Conservation (phyloP, 176 grass and related monocot species). For the Eremochloa ophiuroides region DNA sequence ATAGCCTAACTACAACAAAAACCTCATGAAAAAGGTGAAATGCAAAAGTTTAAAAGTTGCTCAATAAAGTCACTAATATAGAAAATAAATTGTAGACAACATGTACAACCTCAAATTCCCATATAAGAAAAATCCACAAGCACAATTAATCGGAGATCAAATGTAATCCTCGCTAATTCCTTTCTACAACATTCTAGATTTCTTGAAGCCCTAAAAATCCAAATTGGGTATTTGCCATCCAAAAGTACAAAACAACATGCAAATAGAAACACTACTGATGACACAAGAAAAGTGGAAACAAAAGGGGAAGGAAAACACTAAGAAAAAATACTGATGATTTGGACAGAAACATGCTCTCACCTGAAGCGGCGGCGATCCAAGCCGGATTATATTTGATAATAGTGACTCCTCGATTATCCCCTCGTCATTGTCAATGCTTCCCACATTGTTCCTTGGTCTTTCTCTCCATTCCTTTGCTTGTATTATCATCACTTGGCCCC, state of each 20-base stretch:
- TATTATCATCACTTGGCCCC: neutral
- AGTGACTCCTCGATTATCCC: neutral
- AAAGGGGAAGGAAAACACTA: neutral
- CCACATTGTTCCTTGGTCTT: neutral
- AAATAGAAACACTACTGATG: neutral
- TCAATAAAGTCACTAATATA: neutral
- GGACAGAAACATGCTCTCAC: neutral
- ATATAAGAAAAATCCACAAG: neutral
- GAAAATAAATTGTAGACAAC: neutral
- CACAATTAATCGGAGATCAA: neutral
- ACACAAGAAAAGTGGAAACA: neutral
- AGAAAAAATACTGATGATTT: neutral
- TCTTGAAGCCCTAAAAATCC: neutral
- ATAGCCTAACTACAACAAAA: neutral
- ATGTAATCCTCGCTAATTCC: neutral
- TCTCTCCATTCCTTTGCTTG: neutral
- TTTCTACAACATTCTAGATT: neutral
- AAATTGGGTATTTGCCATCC: neutral
- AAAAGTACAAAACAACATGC: neutral
- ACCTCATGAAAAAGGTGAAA: neutral
- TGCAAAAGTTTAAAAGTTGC: neutral
- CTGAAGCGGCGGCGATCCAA: neutral
- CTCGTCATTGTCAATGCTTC: no score
- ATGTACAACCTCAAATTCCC: neutral
- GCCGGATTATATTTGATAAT: neutral